Evolutionary conservation across 2,329 filamentous ascomycete species (phyloP), one percentile per base, ranked within the genome.

Genomic region (Hymenoscyphus linearis): DNA sequence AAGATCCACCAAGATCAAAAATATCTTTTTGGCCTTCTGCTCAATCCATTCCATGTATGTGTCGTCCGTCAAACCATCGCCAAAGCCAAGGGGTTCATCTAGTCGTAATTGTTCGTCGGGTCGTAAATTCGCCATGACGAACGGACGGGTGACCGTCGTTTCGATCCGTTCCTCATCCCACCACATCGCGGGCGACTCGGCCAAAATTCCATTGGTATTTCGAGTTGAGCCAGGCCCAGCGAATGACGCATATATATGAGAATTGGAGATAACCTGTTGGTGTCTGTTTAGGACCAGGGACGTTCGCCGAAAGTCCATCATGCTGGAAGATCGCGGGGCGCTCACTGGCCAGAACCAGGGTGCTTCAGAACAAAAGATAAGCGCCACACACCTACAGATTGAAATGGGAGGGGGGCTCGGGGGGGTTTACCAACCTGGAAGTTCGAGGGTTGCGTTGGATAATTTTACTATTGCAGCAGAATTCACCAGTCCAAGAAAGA

Each of bases 41-140:
- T 88, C 76, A 61, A 92, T 90, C 86, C 88, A 91, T 71, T 91
- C 88, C 78, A 88, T 86, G 72, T 92, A 92, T 0, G 88, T 91
- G 64, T 87, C 83, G 72, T 90, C 85, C 3, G 88, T 91, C 60
- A 84, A 71, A 22, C 84, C 74, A 60, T 84, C 84, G 34, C 88
- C 88, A 72, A 90, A 91, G 13, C 79, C 82, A 54, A 90, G 77
- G 9, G 84, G 84, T 47, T 78, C 77, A 69, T 88, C 82, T 54
- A 93, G 76, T 59, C 82, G 82, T 60, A 81, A 78, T 66, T 85
- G 79, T 73, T 89, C 87, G 63, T 85, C 80, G 47, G 84, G 81
- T 55, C 82, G 78, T 50, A 92, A 78, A 62, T 88, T 83, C 47
- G 83, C 83, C 57, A 82, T 80, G 64, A 91, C 83, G 70, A 86